Evolutionary conservation across 2,329 filamentous ascomycete species (phyloP).

Genomic region (Fonsecaea nubica): DNA sequence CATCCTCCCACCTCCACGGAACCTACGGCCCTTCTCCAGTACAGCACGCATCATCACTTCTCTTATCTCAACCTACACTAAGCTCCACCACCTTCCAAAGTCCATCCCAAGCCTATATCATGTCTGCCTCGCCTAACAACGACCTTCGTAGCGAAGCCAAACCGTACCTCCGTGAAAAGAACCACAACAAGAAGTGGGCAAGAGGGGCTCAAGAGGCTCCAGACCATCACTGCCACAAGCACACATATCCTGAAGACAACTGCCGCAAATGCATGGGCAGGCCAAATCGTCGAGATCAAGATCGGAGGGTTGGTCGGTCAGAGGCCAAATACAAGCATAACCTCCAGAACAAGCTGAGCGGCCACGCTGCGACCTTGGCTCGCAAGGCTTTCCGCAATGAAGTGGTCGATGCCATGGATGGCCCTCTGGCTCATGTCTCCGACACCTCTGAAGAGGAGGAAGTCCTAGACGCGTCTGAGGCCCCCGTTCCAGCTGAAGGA

Average conservation of each 20-base stretch:
- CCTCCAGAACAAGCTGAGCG: constrained; percentile 28
- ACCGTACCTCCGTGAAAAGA: constrained; percentile 52
- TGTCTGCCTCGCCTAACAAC: constrained; percentile 51
- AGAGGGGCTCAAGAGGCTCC: constrained; percentile 41
- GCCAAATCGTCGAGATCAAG: constrained; percentile 24
- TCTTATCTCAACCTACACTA: constrained; percentile 11
- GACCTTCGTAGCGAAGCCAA: constrained; percentile 63
- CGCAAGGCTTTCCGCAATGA: constrained; percentile 44
- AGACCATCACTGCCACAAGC: constrained; percentile 27
- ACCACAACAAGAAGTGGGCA: constrained; percentile 52
- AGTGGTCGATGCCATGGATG: constrained; percentile 45
- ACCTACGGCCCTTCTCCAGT: constrained; percentile 13
- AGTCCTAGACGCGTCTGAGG: constrained; percentile 49
- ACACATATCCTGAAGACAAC: constrained; percentile 28
- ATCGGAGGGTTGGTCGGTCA: constrained; percentile 24
- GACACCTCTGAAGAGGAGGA: constrained; percentile 45
- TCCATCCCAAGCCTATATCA: constrained; percentile 30
- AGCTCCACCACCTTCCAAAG: constrained; percentile 23
- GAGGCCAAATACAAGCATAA: constrained; percentile 29
- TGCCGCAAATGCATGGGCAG: constrained; percentile 38
- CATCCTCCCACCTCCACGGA: constrained; percentile 9
- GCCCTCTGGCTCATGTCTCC: constrained; percentile 34
- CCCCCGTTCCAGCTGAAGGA: constrained; percentile 55
- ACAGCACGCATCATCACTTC: not conserved
- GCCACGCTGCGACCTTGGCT: constrained; percentile 33